Evolutionary conservation across 305 asterid species (phyloP).

Genomic region (Solanum hybrid): DNA sequence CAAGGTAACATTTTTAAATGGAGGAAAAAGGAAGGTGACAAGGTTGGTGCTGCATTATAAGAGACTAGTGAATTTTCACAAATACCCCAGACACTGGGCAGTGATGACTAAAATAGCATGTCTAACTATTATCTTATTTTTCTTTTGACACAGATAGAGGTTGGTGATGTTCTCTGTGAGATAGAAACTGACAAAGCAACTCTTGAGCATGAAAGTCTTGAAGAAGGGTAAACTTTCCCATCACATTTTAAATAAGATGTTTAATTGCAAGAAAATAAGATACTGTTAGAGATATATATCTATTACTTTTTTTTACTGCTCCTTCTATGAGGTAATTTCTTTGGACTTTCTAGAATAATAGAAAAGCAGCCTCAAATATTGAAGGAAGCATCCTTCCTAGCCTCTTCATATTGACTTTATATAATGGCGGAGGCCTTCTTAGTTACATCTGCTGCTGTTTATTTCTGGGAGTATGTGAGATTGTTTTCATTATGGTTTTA

Average conservation of each 20-base stretch:
- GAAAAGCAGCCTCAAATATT: background rate
- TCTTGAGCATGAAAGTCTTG: slow-evolving; percentile 89
- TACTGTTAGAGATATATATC: background rate
- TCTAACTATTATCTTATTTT: background rate
- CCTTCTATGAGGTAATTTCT: background rate
- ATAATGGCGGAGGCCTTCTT: background rate
- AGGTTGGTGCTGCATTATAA: slow-evolving; percentile 40
- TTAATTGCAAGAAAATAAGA: slow-evolving; percentile 9
- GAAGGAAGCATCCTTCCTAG: background rate
- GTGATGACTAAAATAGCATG: slow-evolving; percentile 16
- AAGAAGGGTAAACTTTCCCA: slow-evolving; percentile 78
- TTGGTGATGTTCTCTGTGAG: slow-evolving; percentile 94
- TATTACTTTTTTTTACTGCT: background rate
- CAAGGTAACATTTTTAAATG: slow-evolving; percentile 87
- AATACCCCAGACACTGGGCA: background rate
- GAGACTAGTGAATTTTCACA: slow-evolving; percentile 12
- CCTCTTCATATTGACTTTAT: background rate
- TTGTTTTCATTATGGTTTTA: background rate
- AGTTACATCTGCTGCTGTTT: background rate
- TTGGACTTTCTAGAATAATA: background rate
- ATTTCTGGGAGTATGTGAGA: background rate
- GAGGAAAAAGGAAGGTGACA: slow-evolving; percentile 93
- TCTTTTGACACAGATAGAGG: slow-evolving; percentile 67
- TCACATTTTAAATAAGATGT: background rate
- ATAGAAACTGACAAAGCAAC: slow-evolving; percentile 99